Conservation (phyloP, 768 basidiomycete genomes). For the Tricholoma sp. region DNA sequence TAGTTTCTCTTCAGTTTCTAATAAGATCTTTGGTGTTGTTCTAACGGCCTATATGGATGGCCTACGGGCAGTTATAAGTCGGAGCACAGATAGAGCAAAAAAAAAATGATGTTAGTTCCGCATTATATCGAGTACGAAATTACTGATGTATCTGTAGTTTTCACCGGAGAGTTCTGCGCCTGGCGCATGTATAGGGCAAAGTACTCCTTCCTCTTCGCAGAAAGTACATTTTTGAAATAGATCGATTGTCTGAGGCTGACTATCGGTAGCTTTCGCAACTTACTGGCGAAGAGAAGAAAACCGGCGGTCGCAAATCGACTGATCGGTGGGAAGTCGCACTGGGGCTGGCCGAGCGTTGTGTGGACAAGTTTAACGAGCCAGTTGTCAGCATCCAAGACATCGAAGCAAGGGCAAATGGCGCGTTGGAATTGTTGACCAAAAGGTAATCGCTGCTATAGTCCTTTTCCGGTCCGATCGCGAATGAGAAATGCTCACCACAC, state of each 20-base stretch:
- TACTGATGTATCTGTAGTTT: too few relatives aligned
- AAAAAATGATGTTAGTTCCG: not conserved
- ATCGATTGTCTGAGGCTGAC: not conserved
- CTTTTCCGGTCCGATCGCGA: not conserved
- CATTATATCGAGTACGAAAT: too few relatives aligned
- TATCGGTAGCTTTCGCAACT: conserved; percentile 1
- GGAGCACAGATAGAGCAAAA: conserved; percentile 1
- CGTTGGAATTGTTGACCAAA: conserved; percentile 7
- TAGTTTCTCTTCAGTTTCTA: conserved; percentile 9
- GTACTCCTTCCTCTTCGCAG: too few relatives aligned
- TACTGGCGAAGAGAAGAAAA: conserved; percentile 1
- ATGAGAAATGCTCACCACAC: conserved; percentile 9
- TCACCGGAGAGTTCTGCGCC: too few relatives aligned
- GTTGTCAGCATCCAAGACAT: not conserved
- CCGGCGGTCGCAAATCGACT: conserved; percentile 8
- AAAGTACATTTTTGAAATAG: too few relatives aligned
- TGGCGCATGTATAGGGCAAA: too few relatives aligned
- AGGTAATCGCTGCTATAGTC: conserved; percentile 1
- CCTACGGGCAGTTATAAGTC: conserved; percentile 9
- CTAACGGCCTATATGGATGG: conserved; percentile 16
- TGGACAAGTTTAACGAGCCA: conserved; percentile 6
- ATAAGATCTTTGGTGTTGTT: conserved; percentile 18
- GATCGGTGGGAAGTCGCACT: conserved; percentile 10
- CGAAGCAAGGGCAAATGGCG: conserved; percentile 7
- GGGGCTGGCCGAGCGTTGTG: conserved; percentile 5